Evolutionary conservation across 176 grass and related monocot species (phyloP).

Genomic region (Carex myosuroides): DNA sequence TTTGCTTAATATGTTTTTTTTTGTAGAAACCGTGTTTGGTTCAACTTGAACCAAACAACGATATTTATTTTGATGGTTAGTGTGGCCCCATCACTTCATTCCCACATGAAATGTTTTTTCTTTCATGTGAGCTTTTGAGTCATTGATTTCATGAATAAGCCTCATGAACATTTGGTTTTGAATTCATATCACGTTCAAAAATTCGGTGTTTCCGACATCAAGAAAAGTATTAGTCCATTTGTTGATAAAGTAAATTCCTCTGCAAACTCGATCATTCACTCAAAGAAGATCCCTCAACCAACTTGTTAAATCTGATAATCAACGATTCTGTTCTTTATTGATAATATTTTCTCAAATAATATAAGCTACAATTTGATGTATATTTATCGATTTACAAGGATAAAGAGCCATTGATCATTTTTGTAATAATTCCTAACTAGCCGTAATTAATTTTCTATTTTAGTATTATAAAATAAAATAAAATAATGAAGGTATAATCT

Average conservation of each 20-base stretch:
- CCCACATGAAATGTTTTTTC: neutral
- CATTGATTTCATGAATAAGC: neutral
- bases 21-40: neutral
- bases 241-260: neutral
- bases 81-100: neutral
- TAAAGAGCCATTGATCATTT: too few species aligned
- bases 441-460: too few species aligned
- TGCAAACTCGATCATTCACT: neutral
- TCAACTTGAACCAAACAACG: neutral
- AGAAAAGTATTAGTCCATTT: neutral
- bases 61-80: neutral
- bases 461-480: too few species aligned
- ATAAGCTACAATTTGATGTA: too few species aligned
- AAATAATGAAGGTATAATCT: too few species aligned
- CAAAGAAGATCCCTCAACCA: too few species aligned
- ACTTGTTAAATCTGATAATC: too few species aligned
- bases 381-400: too few species aligned
- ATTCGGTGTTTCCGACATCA: neutral
- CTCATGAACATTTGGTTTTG: neutral
- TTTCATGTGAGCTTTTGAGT: neutral
- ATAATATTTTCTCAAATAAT: too few species aligned
- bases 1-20: too few species aligned
- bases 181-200: neutral
- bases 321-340: too few species aligned
- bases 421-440: too few species aligned